Evolutionary conservation across 768 basidiomycete species (phyloP), one percentile per base, ranked within the genome.

Genomic region (Psilocybe azurescens): DNA sequence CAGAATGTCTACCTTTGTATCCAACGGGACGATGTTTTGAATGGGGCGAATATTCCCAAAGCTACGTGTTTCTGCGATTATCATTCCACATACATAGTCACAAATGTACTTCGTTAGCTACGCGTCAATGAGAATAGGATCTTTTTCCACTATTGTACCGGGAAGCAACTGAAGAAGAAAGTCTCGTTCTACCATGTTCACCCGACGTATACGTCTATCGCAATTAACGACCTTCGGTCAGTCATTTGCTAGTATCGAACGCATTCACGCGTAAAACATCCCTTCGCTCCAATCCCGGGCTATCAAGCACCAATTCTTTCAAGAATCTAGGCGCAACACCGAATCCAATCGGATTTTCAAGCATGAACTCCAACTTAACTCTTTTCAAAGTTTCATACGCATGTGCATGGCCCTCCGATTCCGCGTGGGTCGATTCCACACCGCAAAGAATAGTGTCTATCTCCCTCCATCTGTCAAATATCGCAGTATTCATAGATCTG

Each of bases 1-100:
- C 86, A 88, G 87, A 88, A 81, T 81, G 80, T 87, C 83, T 75
- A 75, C 82, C 82, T 77, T 79, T 70, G 59, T 64, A 62, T 50
- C 49, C 59, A 56, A 71, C 65, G 74, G 78, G 76, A 69, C 64
- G 84, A 81, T 77, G 81, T 77, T 81, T 84, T 83, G 85, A 82
- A 78, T 68, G 70, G 70, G 77, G 72, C 65, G 72, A 67, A 82
- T 75, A 81, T 65, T 55, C 55, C 41, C 46, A 14, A 55, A 61
- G 54, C 55, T 59, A 60, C 61, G 60, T 60, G 16, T 48, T 18
- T 54, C 18, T 48, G 9, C 47, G 36, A 7, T 36, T 36, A 11
- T 11, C 7, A 36, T 36, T 36, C 11, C 33, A 36, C 33, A 7
- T 36, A 36, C 33, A 36, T 36, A 36, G 33, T 36, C 7, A 36